These are phyloP conservation scores for Rhizopus sp. DNA, from an alignment of 371 early-diverging fungal genomes.

Conservation along the genomic window DNA sequence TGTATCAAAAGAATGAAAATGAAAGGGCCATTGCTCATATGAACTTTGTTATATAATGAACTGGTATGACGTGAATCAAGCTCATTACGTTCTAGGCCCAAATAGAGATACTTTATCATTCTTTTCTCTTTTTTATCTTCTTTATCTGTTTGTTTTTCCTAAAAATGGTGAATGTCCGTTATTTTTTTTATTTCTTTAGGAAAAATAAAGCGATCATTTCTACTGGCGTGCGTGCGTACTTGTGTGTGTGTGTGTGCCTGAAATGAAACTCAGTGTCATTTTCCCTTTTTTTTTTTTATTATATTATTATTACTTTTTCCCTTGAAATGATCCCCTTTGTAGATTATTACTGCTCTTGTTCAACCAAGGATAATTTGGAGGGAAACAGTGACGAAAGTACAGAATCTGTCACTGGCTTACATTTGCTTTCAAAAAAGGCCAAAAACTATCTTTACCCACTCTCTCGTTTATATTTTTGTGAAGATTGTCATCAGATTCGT, in stretches of 20 bases:
- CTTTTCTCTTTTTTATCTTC: not conserved
- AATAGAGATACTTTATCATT: not conserved
- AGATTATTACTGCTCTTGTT: conserved; percentile 53
- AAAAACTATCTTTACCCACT: conserved; percentile 61
- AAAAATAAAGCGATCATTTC: too few species aligned
- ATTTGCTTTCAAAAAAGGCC: conserved; percentile 39
- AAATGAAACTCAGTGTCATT: too few species aligned
- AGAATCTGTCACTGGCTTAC: conserved; percentile 32
- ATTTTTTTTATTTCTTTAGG: not conserved
- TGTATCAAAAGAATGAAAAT: conserved; percentile 5
- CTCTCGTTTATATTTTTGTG: conserved; percentile 84
- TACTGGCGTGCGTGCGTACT: not conserved
- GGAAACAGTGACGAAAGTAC: conserved; percentile 3
- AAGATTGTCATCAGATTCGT: conserved; percentile 78
- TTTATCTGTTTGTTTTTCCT: not conserved
- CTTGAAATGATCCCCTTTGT: conserved; percentile 39
- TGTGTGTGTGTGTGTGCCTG: not conserved
- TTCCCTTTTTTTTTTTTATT: too few species aligned
- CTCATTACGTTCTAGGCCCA: conserved; percentile 2
- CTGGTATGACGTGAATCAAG: conserved; percentile 4
- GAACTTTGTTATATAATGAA: conserved; percentile 4
- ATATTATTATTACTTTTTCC: too few species aligned
- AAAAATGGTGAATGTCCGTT: conserved; percentile 8
- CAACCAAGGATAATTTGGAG: conserved; percentile 23
- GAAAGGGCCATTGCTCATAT: not conserved